Base-by-base conservation (phyloP, 148 eudicot species). In the Oxyria digyna region DNA sequence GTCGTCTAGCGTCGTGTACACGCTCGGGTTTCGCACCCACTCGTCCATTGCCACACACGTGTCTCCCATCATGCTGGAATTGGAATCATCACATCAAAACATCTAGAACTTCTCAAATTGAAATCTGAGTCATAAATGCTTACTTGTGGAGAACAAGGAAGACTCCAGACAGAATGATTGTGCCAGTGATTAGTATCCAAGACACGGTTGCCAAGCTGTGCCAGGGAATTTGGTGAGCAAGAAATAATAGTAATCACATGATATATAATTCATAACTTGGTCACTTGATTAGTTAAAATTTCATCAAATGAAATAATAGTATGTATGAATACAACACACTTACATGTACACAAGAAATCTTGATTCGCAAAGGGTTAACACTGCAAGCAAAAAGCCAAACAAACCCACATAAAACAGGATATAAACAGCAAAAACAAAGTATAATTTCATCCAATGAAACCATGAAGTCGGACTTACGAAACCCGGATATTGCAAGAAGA, bases 141-240 rank as follows among this genome's bases (percentile, higher is more conserved):
- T 86, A 93, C 98, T 93, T 90, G 84, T 93, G 90, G 49, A 93
- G 85, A 64, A 87, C 79, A 4, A 93, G 85, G 79, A 93, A 93
- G 48, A 88, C 69, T 57, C 92, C 98, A 67, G 87, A 81, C 69
- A 88, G 69, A 73, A 93, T 72, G 67, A 90, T 86, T 42, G 97
- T 83, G 78, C 73, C 78, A 0, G 97, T 79, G 17, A 93, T 85
- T 20, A 90, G 78, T 71, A 93, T 68, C 97, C 97, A 93, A 26
- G 92, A 92, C n/a, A 90, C 8, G 27, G 82, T 71, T 73, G 88
- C 88, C 85, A 91, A 78, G 67, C 97, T 91, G 86, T 73, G 75
- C 38, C 12, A 31, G 18, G n/a, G 20, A 59, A 29, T 15, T 42
- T 70, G 7, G 46, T 70, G 29, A 54, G 49, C 67, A 20, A 38